A percentile compares a stretch with the other conserved stretches of the same genome.
phyloP scores from a whole-genome alignment of 495 filamentous ascomycete species.

The Trichoderma parareesei region DNA sequence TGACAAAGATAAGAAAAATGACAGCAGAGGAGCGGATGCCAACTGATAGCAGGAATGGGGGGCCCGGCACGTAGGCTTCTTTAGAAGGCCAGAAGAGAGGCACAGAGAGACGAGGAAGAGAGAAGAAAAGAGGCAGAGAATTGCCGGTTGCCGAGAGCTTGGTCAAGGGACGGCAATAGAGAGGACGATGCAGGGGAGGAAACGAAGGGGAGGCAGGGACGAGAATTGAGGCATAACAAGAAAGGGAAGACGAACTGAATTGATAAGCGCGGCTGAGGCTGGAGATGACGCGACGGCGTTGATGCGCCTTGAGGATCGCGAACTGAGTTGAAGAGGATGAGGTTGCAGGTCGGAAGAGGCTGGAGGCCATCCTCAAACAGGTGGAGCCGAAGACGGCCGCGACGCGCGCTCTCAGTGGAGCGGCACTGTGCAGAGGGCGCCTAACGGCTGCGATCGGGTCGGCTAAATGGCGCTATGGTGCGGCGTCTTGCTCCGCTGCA shows the following conservation, averaged over 20 bases:
- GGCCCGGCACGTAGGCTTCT: neutral
- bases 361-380: neutral
- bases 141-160: neutral
- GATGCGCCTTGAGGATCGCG: neutral
- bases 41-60: neutral
- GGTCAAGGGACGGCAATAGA: neutral
- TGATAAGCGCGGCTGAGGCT: slow-evolving; percentile 1
- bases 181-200: neutral
- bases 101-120: neutral
- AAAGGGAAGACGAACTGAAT: slow-evolving; percentile 11
- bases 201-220: neutral
- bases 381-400: slow-evolving; percentile 10
- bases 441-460: too few relatives aligned
- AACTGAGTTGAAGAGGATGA: slow-evolving; percentile 4
- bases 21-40: slow-evolving; percentile 3
- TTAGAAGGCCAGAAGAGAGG: neutral
- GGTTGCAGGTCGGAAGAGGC: slow-evolving; percentile 2
- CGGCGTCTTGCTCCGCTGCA: too few relatives aligned
- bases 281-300: slow-evolving; percentile 3
- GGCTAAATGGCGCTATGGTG: neutral
- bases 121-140: neutral
- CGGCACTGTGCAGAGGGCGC: neutral
- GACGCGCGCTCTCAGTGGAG: neutral
- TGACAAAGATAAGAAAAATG: neutral
- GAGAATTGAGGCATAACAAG: slow-evolving; percentile 2